These are phyloP conservation scores for Alternaria panax DNA, from an alignment of 2,329 filamentous ascomycete genomes.

Conservation along the genomic window DNA sequence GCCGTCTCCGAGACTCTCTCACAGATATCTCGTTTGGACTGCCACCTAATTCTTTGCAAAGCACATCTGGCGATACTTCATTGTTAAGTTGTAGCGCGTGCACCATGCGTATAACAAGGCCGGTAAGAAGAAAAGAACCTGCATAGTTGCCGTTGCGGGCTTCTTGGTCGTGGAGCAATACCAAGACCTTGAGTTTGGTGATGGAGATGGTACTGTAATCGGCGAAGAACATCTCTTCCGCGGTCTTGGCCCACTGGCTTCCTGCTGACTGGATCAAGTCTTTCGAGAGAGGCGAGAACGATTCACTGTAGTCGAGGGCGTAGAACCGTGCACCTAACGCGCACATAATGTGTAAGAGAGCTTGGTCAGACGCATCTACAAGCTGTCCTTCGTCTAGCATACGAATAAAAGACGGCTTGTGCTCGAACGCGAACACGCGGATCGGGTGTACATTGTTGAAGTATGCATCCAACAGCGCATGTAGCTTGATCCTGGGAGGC, in stretches of 20 bases:
- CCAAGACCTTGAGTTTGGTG: slow-evolving; percentile 40
- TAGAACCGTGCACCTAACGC: slow-evolving; percentile 41
- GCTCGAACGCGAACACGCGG: slow-evolving; percentile 40
- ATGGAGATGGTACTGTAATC: slow-evolving; percentile 45
- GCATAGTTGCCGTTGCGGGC: slow-evolving; percentile 44
- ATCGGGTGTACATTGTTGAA: slow-evolving; percentile 44
- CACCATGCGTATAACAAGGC: slow-evolving; percentile 43
- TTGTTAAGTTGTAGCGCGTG: slow-evolving; percentile 44
- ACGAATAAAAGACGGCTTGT: slow-evolving; percentile 44
- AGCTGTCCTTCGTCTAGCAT: slow-evolving; percentile 45
- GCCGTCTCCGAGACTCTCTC: slow-evolving; percentile 38
- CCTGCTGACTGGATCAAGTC: slow-evolving; percentile 42
- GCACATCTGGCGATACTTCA: slow-evolving; percentile 36
- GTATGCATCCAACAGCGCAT: slow-evolving; percentile 39
- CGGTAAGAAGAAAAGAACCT: slow-evolving; percentile 42
- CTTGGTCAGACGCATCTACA: slow-evolving; percentile 37
- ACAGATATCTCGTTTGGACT: slow-evolving; percentile 41
- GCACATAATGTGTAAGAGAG: slow-evolving; percentile 44
- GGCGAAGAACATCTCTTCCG: slow-evolving; percentile 44
- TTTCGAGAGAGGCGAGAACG: slow-evolving; percentile 33
- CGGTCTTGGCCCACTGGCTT: slow-evolving; percentile 44
- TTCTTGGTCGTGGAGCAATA: slow-evolving; percentile 44
- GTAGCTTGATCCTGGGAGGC: slow-evolving; percentile 33
- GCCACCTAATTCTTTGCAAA: slow-evolving; percentile 36
- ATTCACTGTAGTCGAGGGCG: slow-evolving; percentile 41